Evolutionary conservation across 2,329 filamentous ascomycete genomes (phyloP).

Genomic region (Phialophora chinensis): DNA sequence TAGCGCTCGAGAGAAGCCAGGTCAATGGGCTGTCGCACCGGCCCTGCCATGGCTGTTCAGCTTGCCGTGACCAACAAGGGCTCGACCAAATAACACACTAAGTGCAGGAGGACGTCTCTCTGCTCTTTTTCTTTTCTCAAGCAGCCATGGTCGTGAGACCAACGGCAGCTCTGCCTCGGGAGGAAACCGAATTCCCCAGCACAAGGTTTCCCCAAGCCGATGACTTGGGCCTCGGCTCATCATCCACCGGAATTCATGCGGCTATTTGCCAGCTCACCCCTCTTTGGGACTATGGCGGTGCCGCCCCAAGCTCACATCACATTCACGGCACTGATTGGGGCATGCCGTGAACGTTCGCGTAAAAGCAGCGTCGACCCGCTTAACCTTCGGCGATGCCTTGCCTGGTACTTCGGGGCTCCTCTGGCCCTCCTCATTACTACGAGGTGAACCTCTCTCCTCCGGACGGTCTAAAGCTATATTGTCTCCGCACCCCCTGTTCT

Average conservation of each 20-base stretch:
- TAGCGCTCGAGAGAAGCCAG: conserved; percentile 78
- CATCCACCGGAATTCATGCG: not conserved
- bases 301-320: too few relatives aligned
- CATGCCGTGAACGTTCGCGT: too few relatives aligned
- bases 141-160: conserved; percentile 3
- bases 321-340: too few relatives aligned
- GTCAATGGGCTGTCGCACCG: conserved; percentile 89
- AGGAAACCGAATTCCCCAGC: conserved; percentile 4
- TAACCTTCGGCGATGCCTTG: too few relatives aligned
- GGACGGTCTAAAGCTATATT: too few relatives aligned
- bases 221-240: not conserved
- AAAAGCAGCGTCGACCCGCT: too few relatives aligned
- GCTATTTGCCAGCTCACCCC: not conserved
- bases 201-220: not conserved
- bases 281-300: too few relatives aligned
- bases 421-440: too few relatives aligned
- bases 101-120: not conserved
- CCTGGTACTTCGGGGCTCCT: too few relatives aligned
- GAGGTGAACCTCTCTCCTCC: too few relatives aligned
- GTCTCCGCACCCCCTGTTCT: too few relatives aligned
- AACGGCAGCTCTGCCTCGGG: not conserved
- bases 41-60: conserved; percentile 70
- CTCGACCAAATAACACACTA: not conserved
- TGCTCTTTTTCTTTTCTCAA: conserved; percentile 5
- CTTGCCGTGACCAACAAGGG: not conserved